These are phyloP conservation scores for Colletotrichum orbiculare DNA, from an alignment of 2,329 filamentous ascomycete species.

Conservation along the genomic window DNA sequence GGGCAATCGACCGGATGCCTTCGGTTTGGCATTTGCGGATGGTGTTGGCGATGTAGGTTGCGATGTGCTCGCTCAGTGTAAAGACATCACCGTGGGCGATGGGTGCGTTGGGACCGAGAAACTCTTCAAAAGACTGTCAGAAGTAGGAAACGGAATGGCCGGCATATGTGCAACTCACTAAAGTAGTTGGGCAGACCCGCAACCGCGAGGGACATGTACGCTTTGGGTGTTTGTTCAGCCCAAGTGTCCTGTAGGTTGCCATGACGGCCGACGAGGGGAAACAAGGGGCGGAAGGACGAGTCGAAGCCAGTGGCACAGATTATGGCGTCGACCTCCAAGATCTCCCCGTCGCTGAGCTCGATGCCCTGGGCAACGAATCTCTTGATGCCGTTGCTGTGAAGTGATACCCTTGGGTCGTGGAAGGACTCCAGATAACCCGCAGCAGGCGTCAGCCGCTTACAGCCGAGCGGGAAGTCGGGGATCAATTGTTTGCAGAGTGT, in stretches of 20 bases:
- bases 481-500: constrained; percentile 62
- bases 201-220: constrained; percentile 66
- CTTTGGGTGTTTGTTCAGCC: constrained; percentile 54
- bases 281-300: constrained; percentile 62
- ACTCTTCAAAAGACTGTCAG: constrained; percentile 47
- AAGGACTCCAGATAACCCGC: constrained; percentile 59
- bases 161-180: constrained; percentile 48
- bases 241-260: constrained; percentile 64
- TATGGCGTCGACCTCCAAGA: constrained; percentile 65
- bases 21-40: constrained; percentile 63
- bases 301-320: constrained; percentile 70
- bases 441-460: constrained; percentile 61
- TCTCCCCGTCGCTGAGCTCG: constrained; percentile 57
- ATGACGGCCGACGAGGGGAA: constrained; percentile 60
- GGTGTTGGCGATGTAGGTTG: constrained; percentile 60
- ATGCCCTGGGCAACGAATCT: constrained; percentile 60
- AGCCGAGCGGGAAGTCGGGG: constrained; percentile 60
- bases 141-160: not conserved
- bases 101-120: constrained; percentile 63
- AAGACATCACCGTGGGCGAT: constrained; percentile 63
- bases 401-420: constrained; percentile 34
- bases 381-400: constrained; percentile 51
- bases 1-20: constrained; percentile 57
- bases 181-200: constrained; percentile 66
- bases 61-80: constrained; percentile 62